Conservation (phyloP, 2,329 filamentous ascomycete genomes). For the Fusarium ambrosium region DNA sequence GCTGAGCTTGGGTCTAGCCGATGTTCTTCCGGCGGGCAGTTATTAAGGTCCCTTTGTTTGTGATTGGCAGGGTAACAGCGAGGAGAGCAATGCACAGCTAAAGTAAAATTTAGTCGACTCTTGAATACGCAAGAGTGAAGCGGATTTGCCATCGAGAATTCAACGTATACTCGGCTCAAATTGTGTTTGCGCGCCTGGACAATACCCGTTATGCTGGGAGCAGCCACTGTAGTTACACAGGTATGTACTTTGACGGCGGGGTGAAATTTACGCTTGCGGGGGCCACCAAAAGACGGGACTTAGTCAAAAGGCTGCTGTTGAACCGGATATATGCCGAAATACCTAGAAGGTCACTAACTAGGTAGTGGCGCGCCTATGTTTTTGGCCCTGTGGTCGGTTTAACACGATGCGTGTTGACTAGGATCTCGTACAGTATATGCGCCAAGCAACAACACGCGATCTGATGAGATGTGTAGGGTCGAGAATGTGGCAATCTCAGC, state of each 20-base stretch:
- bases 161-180: background rate
- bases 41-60: background rate
- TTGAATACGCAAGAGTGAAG: background rate
- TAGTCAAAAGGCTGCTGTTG: too few species aligned
- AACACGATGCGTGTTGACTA: background rate
- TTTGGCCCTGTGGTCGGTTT: too few species aligned
- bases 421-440: background rate
- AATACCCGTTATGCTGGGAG: background rate
- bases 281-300: background rate
- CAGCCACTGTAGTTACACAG: background rate
- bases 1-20: slow-evolving; percentile 39
- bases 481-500: background rate
- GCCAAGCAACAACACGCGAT: background rate
- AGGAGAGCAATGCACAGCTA: background rate
- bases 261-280: background rate
- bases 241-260: background rate
- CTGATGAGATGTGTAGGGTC: background rate
- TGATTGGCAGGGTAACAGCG: background rate
- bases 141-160: background rate
- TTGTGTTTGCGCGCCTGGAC: background rate
- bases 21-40: slow-evolving; percentile 37
- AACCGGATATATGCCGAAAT: too few species aligned
- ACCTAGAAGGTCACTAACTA: too few species aligned
- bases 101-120: background rate
- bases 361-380: too few species aligned